phyloP scores from a whole-genome alignment of 305 asterid species.

The Fraxinus ornus region DNA sequence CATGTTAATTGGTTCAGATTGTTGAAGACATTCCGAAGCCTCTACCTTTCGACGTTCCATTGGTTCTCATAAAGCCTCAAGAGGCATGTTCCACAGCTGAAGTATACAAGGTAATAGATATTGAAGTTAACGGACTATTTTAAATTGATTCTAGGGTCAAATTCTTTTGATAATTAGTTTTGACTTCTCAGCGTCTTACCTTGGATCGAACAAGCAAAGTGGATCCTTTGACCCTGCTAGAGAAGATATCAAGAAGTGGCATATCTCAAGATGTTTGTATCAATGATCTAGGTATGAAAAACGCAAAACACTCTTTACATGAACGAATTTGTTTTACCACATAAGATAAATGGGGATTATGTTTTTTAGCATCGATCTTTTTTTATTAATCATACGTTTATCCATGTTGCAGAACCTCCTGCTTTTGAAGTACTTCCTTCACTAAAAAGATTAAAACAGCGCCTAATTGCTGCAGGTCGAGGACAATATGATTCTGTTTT shows the following conservation, averaged over 20 bases:
- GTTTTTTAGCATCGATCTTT: neutral
- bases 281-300: slow-evolving; percentile 70
- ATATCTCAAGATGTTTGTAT: slow-evolving; percentile 76
- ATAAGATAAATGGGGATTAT: neutral
- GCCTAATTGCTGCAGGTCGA: slow-evolving; percentile 72
- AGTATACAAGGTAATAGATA: slow-evolving; percentile 78
- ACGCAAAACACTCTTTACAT: slow-evolving; percentile 14
- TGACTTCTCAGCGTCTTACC: slow-evolving; percentile 56
- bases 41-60: slow-evolving; percentile 59
- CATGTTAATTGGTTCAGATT: slow-evolving; percentile 42
- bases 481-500: slow-evolving; percentile 85
- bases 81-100: slow-evolving; percentile 96
- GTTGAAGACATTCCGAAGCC: slow-evolving; percentile 77
- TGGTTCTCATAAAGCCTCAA: slow-evolving; percentile 91
- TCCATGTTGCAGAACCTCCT: slow-evolving; percentile 60
- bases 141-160: neutral
- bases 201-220: slow-evolving; percentile 65
- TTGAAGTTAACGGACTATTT: slow-evolving; percentile 6
- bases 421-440: slow-evolving; percentile 95
- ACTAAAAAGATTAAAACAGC: slow-evolving; percentile 75
- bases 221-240: slow-evolving; percentile 78
- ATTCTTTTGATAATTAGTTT: slow-evolving; percentile 20
- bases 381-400: neutral
- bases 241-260: slow-evolving; percentile 65
- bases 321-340: neutral